Base-by-base conservation (phyloP, 495 filamentous ascomycete genomes). In the Pseudevernia furfuracea region DNA sequence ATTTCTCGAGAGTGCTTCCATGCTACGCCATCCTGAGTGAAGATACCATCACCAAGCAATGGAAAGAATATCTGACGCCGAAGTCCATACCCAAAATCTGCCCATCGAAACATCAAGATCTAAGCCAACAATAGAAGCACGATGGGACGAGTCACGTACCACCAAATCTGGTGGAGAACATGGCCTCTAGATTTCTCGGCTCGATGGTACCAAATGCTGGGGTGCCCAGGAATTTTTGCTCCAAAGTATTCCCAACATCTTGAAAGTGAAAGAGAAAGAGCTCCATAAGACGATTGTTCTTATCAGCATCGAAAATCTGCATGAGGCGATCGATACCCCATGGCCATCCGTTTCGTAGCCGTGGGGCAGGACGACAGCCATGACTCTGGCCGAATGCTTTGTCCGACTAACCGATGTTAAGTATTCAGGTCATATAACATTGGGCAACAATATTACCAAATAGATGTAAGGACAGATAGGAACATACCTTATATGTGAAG, bases 21-120 rank as follows among this genome's bases (percentile, higher is more conserved):
- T 36, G 34, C 34, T 0, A 8, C 38, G 1, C 83, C 82, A 30
- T 85, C 80, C 59, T 82, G 77, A 0, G 78, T 77, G 67, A 86
- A 85, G 61, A 86, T 83, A 7, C 82, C 82, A 19, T 79, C 73
- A 7, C 82, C 80, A 34, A 85, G 69, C 25, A 82, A 64, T 17
- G 76, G 74, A 34, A 71, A 67, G 17, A 73, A 67, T 8, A 71
- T 70, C 21, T 71, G 41, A 37, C 72, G 71, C 43, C 79, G 74
- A 19, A 46, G 49, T 4, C 72, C 72, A 32, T 67, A 59, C 28
- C 60, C 70, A 66, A 46, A 82, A 65, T 70, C 77, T 73, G 41
- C 60, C 58, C 30, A 63, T 58, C 61, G 55, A 19, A 25, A 44
- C 19, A 39, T 48, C 4, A n/a, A n/a, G 23, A 15, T 41, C 4